These are phyloP conservation scores for Massarina eburnea DNA, from an alignment of 2,329 filamentous ascomycete species.

Conservation along the genomic window DNA sequence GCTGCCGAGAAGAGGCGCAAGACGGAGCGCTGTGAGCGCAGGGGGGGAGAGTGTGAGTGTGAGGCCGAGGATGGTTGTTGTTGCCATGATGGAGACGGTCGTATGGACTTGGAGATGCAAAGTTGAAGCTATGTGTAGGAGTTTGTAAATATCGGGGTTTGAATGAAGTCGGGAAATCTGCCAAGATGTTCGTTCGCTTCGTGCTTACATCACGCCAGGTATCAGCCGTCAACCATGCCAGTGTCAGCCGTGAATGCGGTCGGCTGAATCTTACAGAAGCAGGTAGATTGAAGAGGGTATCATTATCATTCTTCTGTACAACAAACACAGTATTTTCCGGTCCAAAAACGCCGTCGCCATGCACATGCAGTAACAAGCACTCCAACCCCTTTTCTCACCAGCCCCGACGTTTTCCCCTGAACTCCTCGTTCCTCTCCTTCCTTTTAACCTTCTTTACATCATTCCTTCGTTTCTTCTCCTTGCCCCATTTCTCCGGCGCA, in stretches of 20 bases:
- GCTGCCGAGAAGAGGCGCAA: conserved; percentile 22
- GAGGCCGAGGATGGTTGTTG: conserved; percentile 6
- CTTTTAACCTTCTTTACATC: conserved; percentile 56
- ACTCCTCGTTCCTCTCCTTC: conserved; percentile 74
- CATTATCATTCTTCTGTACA: conserved; percentile 2
- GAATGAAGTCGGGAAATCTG: too few relatives aligned
- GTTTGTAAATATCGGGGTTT: too few relatives aligned
- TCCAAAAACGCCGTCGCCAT: conserved; percentile 5
- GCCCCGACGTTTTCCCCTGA: conserved; percentile 69
- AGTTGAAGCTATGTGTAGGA: too few relatives aligned
- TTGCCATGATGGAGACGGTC: conserved; percentile 4
- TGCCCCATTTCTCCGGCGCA: conserved; percentile 73
- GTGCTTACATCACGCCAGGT: too few relatives aligned
- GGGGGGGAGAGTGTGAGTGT: conserved; percentile 9
- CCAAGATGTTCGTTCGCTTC: too few relatives aligned
- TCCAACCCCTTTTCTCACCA: conserved; percentile 50
- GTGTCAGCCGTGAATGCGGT: too few relatives aligned
- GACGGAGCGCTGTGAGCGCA: conserved; percentile 20
- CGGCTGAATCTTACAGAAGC: neutral
- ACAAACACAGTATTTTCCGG: conserved; percentile 1
- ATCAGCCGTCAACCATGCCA: too few relatives aligned
- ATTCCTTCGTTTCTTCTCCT: conserved; percentile 73
- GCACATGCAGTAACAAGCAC: neutral
- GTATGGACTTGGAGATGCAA: too few relatives aligned
- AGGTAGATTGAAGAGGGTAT: neutral